Base-by-base conservation (phyloP, 768 basidiomycete genomes). In the Leccinum variicolor region DNA sequence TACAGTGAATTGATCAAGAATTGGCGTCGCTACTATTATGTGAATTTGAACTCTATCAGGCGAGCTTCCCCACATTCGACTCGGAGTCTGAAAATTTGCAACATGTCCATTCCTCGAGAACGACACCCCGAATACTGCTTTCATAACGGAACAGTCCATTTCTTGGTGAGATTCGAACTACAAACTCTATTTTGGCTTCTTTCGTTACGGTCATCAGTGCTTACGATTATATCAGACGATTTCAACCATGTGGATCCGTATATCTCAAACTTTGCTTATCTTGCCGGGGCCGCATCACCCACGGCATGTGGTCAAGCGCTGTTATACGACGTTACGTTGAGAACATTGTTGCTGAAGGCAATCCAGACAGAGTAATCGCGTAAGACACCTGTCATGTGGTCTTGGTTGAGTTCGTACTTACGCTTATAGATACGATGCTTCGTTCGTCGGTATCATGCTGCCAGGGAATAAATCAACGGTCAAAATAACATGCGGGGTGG, bases 191-290 rank as follows among this genome's bases (percentile, higher is more conserved):
- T 25, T 25, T n/a, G n/a, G n/a, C n/a, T n/a, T n/a, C n/a, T n/a
- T n/a, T n/a, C 25, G 25, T 25, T 25, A 25, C 25, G 25, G 25
- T 25, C 25, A 3, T 5, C 25, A 25, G 25, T 25, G 25, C 25
- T 25, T 25, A 25, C 95, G 4, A 85, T 87, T 73, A 83, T 96
- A 50, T 99, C 97, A 0, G 95, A 96, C 47, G 96, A 99, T 74
- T 98, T 93, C 81, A 98, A 99, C 73, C 96, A 99, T 72, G 79
- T 96, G 73, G 98, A 99, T 74, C 96, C 97, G 0, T 98, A 98
- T 80, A 98, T 99, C 78, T 85, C 97, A 23, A 88, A 94, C 70
- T 92, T 89, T 60, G 95, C 96, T 3, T 84, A 87, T 5, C 85
- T 99, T 14, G 95, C 96, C 25, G 89, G 91, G 14, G 98, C 97